A percentile compares a stretch with the other conserved stretches of the same genome.
Evolutionary conservation across 805 yeast species (phyloP).

Genomic region (Starmerella khaoyaiensis): DNA sequence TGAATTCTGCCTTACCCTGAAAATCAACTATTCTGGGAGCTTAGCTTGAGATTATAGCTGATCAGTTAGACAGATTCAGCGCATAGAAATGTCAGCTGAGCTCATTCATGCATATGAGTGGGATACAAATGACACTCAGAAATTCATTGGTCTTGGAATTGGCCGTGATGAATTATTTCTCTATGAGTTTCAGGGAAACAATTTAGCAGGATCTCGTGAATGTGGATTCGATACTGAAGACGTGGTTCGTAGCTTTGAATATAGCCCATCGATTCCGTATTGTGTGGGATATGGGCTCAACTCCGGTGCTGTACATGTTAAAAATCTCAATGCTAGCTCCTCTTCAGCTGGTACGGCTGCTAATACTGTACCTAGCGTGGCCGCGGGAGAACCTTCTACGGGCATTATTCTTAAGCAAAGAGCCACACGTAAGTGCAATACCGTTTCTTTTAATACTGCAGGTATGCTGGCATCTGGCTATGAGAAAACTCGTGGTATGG

Average conservation of each 20-base stretch:
- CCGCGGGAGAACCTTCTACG: conserved; percentile 20
- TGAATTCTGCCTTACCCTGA: no score
- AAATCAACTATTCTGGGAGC: no score
- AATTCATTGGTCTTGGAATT: conserved; percentile 57
- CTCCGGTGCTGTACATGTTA: conserved; percentile 11
- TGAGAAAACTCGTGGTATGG: conserved; percentile 65
- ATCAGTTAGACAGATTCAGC: no score
- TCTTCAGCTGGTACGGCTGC: no score
- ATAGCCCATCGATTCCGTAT: conserved; percentile 27
- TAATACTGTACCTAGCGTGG: no score
- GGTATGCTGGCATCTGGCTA: conserved; percentile 65
- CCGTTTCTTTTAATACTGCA: conserved; percentile 52
- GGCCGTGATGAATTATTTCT: conserved; percentile 67
- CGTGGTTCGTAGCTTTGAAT: conserved; percentile 40
- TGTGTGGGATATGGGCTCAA: conserved; percentile 46
- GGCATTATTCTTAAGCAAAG: conserved; percentile 32
- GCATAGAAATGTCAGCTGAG: conserved; percentile 40
- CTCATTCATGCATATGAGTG: conserved; percentile 47
- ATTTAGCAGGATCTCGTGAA: conserved; percentile 16
- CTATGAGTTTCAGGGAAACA: conserved; percentile 25
- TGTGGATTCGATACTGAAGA: conserved; percentile 19
- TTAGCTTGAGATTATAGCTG: no score
- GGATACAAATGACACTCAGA: conserved; percentile 45
- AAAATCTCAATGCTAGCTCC: conserved; percentile 7
- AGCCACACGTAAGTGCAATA: conserved; percentile 61